Base-by-base conservation (phyloP, 768 basidiomycete species). In the Rubroboletus satanas region DNA sequence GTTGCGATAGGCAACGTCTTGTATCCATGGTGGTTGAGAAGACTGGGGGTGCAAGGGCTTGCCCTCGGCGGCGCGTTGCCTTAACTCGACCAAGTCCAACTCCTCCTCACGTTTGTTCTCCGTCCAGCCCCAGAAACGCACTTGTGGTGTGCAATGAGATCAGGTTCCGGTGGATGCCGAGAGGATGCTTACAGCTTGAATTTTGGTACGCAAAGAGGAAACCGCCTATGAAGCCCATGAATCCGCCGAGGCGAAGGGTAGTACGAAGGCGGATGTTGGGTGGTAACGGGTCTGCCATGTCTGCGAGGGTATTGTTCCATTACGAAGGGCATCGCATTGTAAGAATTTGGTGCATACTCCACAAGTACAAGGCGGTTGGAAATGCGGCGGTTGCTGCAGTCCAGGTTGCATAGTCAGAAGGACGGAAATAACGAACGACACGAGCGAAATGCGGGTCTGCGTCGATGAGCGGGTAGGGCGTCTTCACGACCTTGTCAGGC, bases 81-180 rank as follows among this genome's bases (percentile, higher is more conserved):
- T 83, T 42, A 98, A 76, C 71, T 98, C 96, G 15, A 77, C 78
- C 38, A 85, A 65, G 68, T 98, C 96, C 72, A 76, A 79, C 48
- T 82, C 82, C 60, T 88, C 82, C 71, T 98, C 96, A 15, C 82
- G 78, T 59, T 83, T 81, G 73, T 96, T 96, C 73, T 96, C 93
- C 7, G 83, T 75, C 93, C 92, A 95, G 49, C 93, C 93, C 91
- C 90, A 94, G 77, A 96, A 91, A n/a, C 93, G 92, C 67, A 83
- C 90, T 93, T 65, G 46, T 23, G 11, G 45, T 43, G 36, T 62
- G 57, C 26, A 26, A 52, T 62, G 42, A 45, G 68, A 50, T 32
- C 39, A 45, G 37, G 23, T 53, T 29, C 51, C 57, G 37, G 47
- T 55, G 15, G 29, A 52, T 18, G 48, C 53, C 58, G 58, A 51